These are phyloP conservation scores for Pichiaceae sp. DNA, from an alignment of 1,139 yeast species.

Conservation along the genomic window DNA sequence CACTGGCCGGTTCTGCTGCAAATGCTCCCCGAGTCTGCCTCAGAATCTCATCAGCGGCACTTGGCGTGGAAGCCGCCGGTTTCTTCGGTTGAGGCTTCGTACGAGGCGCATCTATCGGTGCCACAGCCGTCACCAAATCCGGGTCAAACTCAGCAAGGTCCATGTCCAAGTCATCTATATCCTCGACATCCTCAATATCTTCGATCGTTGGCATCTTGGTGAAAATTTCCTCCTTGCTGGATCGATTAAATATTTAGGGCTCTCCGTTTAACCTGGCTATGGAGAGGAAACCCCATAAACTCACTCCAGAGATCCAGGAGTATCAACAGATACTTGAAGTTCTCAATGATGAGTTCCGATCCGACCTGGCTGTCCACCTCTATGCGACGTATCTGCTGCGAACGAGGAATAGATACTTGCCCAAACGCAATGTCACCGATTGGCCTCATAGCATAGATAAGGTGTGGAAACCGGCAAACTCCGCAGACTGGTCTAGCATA, in stretches of 20 bases:
- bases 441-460: conserved; percentile 37
- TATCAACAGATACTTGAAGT: background rate
- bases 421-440: conserved; percentile 30
- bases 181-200: conserved; percentile 75
- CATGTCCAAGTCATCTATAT: conserved; percentile 87
- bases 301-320: too few relatives aligned
- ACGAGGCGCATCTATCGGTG: conserved; percentile 32
- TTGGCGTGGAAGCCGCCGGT: background rate
- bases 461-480: conserved; percentile 12
- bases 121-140: conserved; percentile 54
- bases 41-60: background rate
- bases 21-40: background rate
- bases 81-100: background rate
- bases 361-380: conserved; percentile 45
- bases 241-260: too few relatives aligned
- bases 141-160: conserved; percentile 91
- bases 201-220: conserved; percentile 65
- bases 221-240: background rate
- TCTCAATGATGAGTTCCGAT: conserved; percentile 35
- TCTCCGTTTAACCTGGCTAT: too few relatives aligned
- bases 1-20: background rate
- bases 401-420: conserved; percentile 28
- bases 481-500: background rate
- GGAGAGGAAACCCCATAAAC: too few relatives aligned
- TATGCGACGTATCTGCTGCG: conserved; percentile 38